Evolutionary conservation across 352 stramenopile species (phyloP), one percentile per base, ranked within the genome.

Genomic region (Globisporangium splendens): DNA sequence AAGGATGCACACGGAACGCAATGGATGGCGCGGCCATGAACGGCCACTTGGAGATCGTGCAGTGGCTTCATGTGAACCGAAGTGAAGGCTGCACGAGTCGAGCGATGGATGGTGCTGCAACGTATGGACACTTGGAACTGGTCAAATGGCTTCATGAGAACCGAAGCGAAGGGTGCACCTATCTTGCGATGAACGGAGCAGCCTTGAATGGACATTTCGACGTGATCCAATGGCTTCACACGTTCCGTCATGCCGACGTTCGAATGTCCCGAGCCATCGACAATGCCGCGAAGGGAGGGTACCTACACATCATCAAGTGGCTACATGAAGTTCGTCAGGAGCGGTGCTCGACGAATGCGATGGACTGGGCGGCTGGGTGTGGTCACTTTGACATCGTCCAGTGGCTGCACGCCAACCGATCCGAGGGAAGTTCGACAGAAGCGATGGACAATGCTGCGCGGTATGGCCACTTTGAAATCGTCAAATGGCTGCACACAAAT

Each of bases 21-120:
- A 61, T 61, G 33, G 31, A 54, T 31, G 52, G 53, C 24, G 54
- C 46, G 3, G 35, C 39, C 1, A 39, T 18, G 2, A 35, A 46
- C 8, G 46, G 54, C 2, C 44, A 54, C 46, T 48, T 61, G 31
- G 54, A 54, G 46, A 46, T 48, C 20, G 46, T 54, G 54, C 31
- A 49, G 18, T 54, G 41, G 39, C 46, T 61, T 1, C 33, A 54
- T 10, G n/a, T 8, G 8, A 28, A 61, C 14, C 35, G 35, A 11
- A 53, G 8, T 15, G 46, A 49, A 54, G 54, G 54, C 0, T 50
- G 54, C 17, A 42, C 31, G 21, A 24, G 13, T 2, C 20, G 52
- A 8, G 35, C 54, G 5, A 21, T n/a, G 20, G 14, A 24, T 33
- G n/a, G 39, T 22, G 54, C 43, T 8, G 54, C 39, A 15, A 18